These are phyloP conservation scores for Nemania sp. DNA, from an alignment of 2,329 filamentous ascomycete species.

Conservation along the genomic window DNA sequence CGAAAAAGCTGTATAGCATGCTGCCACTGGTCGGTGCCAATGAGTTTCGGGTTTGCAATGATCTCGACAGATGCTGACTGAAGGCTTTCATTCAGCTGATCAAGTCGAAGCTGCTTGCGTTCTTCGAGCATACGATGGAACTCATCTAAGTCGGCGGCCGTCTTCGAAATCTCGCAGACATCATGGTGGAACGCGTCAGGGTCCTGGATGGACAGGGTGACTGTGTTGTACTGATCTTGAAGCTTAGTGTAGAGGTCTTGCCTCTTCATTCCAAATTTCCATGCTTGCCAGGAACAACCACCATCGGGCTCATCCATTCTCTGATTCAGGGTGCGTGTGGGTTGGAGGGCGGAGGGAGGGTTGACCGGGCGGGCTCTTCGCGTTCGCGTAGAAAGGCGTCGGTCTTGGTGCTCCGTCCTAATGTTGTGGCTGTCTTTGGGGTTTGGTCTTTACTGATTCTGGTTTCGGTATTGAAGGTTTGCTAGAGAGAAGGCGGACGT, in stretches of 20 bases:
- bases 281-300: constrained; percentile 66
- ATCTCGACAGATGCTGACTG: constrained; percentile 71
- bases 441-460: constrained; percentile 31
- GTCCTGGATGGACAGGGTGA: constrained; percentile 67
- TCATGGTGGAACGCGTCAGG: constrained; percentile 72
- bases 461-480: constrained; percentile 29
- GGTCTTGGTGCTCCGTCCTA: constrained; percentile 20
- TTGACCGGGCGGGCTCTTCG: constrained; percentile 18
- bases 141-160: constrained; percentile 63
- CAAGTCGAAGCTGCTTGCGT: constrained; percentile 65
- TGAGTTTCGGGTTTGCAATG: constrained; percentile 68
- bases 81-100: constrained; percentile 67
- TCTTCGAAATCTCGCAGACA: constrained; percentile 68
- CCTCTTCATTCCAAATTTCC: constrained; percentile 73
- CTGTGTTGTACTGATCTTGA: constrained; percentile 71
- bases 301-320: constrained; percentile 65
- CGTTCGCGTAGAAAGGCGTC: constrained; percentile 33
- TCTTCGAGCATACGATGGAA: constrained; percentile 66
- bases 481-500: constrained; percentile 25
- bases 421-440: constrained; percentile 6
- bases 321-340: constrained; percentile 35
- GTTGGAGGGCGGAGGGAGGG: constrained; percentile 17
- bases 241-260: constrained; percentile 69
- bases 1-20: constrained; percentile 70
- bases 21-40: constrained; percentile 70